Evolutionary conservation across 768 basidiomycete species (phyloP).

Genomic region (Lanmaoa pseudosensibilis): DNA sequence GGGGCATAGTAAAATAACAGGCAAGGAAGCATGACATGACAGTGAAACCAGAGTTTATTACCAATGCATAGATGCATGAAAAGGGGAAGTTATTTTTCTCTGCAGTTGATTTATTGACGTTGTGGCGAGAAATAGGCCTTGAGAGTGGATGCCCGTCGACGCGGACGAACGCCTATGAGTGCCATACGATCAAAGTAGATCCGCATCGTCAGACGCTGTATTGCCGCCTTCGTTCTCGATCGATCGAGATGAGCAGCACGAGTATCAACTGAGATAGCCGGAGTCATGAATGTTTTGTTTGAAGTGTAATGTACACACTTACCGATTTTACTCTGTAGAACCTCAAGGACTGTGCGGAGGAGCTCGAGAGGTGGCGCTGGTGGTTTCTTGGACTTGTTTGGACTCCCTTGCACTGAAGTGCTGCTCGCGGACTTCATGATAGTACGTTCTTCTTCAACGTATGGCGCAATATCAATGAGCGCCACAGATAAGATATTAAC

Average conservation of each 20-base stretch:
- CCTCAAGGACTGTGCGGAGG: constrained; percentile 49
- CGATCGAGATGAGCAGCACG: constrained; percentile 76
- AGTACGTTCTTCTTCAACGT: constrained; percentile 48
- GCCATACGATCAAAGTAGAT: constrained; percentile 59
- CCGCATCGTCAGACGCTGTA: constrained; percentile 65
- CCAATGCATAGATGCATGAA: background rate
- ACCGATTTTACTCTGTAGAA: constrained; percentile 64
- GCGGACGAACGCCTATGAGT: constrained; percentile 23
- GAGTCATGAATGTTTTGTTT: background rate
- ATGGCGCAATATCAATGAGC: constrained; percentile 56
- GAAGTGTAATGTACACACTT: constrained; percentile 23
- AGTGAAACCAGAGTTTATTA: background rate
- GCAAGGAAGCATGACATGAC: background rate
- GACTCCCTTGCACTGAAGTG: constrained; percentile 20
- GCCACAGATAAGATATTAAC: constrained; percentile 59
- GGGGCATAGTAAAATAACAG: background rate
- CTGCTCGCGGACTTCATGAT: constrained; percentile 10
- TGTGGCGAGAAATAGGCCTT: constrained; percentile 33
- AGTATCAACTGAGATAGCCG: constrained; percentile 53
- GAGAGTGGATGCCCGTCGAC: constrained; percentile 27
- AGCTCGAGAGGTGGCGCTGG: constrained; percentile 46
- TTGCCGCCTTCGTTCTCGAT: constrained; percentile 65
- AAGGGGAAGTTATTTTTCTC: background rate
- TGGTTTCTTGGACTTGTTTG: constrained; percentile 32
- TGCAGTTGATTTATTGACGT: constrained; percentile 5